These are phyloP conservation scores for Funneliformis caledonium DNA, from an alignment of 371 early-diverging fungal genomes.

Conservation along the genomic window DNA sequence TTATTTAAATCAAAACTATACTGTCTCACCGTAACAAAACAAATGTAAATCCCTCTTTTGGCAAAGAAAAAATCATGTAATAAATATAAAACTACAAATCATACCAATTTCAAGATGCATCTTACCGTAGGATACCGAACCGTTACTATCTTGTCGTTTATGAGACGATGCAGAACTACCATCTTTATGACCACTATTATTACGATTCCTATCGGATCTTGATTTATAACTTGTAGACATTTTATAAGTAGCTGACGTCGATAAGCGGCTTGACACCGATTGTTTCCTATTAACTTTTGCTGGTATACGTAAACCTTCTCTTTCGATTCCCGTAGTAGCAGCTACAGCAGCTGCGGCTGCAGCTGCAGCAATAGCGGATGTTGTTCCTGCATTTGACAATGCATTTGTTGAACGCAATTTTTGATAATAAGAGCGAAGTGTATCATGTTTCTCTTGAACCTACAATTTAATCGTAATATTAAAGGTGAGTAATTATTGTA, in stretches of 20 bases:
- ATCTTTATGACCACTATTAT: background rate
- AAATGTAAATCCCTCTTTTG: no score
- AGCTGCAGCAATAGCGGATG: background rate
- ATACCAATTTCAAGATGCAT: conserved; percentile 10
- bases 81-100: background rate
- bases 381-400: background rate
- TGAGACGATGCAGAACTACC: background rate
- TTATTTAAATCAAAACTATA: no score
- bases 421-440: conserved; percentile 30
- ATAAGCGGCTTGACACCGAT: conserved; percentile 30
- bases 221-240: conserved; percentile 7
- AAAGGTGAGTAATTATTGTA: background rate
- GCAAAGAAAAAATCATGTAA: no score
- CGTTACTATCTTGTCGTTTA: conserved; percentile 37
- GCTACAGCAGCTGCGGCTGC: background rate
- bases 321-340: background rate
- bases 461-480: background rate
- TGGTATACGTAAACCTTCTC: conserved; percentile 10
- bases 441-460: conserved; percentile 37
- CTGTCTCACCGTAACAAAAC: background rate
- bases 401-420: conserved; percentile 37
- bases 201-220: background rate
- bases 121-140: conserved; percentile 28
- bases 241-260: conserved; percentile 33
- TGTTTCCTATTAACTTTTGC: conserved; percentile 34